phyloP scores from a whole-genome alignment of 75 land plant species.

The Cryptomeria japonica region DNA sequence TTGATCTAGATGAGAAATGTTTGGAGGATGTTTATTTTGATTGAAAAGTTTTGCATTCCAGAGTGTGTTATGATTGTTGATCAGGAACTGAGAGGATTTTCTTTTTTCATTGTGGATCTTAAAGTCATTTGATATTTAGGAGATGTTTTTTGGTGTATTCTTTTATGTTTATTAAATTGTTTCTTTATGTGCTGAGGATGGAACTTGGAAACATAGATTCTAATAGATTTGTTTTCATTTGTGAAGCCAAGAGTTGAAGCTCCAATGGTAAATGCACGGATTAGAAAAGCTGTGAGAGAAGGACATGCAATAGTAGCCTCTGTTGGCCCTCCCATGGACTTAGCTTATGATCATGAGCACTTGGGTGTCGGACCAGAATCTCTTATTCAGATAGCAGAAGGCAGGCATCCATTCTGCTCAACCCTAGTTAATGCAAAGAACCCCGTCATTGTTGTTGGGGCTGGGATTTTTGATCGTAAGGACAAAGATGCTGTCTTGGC shows the following conservation, averaged over 20 bases:
- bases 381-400: slow-evolving; percentile 81
- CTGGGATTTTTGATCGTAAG: slow-evolving; percentile 73
- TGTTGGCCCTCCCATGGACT: slow-evolving; percentile 78
- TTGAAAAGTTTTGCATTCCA: neutral
- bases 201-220: neutral
- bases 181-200: neutral
- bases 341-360: slow-evolving; percentile 77
- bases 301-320: slow-evolving; percentile 80
- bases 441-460: slow-evolving; percentile 87
- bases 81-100: neutral
- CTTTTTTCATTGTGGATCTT: neutral
- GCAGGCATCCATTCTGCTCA: slow-evolving; percentile 84
- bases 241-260: slow-evolving; percentile 93
- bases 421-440: slow-evolving; percentile 69
- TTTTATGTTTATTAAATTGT: neutral
- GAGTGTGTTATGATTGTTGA: neutral
- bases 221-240: neutral
- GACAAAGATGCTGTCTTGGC: slow-evolving; percentile 87
- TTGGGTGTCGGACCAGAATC: slow-evolving; percentile 83
- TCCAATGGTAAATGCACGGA: slow-evolving; percentile 92
- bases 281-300: slow-evolving; percentile 81
- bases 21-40: neutral
- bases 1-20: neutral
- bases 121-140: neutral
- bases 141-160: neutral